phyloP scores from a whole-genome alignment of 306 rosid genomes.

The Glycine latifolia region DNA sequence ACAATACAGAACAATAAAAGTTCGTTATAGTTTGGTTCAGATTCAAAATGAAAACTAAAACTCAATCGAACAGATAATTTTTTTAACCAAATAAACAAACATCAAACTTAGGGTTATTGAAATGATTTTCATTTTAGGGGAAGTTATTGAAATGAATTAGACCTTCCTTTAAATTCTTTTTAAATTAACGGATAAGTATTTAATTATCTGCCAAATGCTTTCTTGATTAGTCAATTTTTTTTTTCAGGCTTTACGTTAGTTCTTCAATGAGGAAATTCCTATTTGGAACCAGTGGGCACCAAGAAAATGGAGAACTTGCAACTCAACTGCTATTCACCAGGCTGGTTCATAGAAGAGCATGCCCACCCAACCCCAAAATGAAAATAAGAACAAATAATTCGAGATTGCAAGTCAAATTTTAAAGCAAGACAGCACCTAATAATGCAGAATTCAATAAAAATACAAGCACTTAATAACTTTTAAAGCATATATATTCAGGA shows the following conservation, averaged over 20 bases:
- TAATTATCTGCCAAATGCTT: too few species aligned
- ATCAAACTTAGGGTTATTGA: too few species aligned
- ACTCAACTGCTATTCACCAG: background rate
- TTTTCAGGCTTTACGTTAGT: background rate
- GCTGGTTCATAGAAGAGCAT: background rate
- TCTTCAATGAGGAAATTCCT: background rate
- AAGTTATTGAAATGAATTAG: too few species aligned
- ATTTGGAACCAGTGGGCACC: background rate
- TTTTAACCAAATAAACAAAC: too few species aligned
- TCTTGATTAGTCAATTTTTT: background rate
- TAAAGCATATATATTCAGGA: slow-evolving; percentile 6
- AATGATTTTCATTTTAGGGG: too few species aligned
- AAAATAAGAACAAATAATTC: background rate
- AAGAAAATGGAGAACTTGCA: slow-evolving; percentile 1
- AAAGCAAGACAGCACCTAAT: background rate
- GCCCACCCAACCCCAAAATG: background rate
- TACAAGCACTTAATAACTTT: slow-evolving; percentile 35
- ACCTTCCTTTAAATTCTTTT: too few species aligned
- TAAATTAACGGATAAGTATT: too few species aligned
- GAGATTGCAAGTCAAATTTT: background rate
- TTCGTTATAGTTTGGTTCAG: too few species aligned
- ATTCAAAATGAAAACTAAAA: too few species aligned
- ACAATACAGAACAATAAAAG: too few species aligned
- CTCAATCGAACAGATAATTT: too few species aligned
- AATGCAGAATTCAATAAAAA: slow-evolving; percentile 25